These are phyloP conservation scores for Xylaria hypoxylon DNA, from an alignment of 2,329 filamentous ascomycete genomes.

Conservation along the genomic window DNA sequence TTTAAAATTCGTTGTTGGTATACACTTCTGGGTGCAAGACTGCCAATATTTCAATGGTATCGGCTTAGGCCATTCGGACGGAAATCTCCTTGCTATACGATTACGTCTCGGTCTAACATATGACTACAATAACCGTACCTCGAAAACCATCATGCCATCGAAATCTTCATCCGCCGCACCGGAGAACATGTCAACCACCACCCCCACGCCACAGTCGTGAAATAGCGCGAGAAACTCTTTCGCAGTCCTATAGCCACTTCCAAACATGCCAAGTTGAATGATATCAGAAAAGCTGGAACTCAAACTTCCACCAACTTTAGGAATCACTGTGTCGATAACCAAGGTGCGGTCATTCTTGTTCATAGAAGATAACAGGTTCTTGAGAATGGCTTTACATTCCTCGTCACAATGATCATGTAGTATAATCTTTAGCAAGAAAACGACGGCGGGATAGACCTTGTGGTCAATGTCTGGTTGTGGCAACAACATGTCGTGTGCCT, in stretches of 20 bases:
- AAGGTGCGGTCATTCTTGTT: background rate
- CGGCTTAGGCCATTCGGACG: too few relatives aligned
- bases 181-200: background rate
- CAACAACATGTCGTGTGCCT: background rate
- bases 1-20: too few relatives aligned
- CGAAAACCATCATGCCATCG: conserved; percentile 3
- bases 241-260: background rate
- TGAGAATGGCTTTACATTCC: conserved; percentile 8
- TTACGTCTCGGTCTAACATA: too few relatives aligned
- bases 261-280: conserved; percentile 8
- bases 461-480: conserved; percentile 2
- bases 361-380: background rate
- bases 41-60: too few relatives aligned
- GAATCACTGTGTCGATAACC: conserved; percentile 3
- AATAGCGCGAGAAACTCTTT: conserved; percentile 3
- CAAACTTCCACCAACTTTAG: conserved; percentile 3
- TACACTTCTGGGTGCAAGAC: too few relatives aligned
- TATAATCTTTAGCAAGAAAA: conserved; percentile 11
- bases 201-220: background rate
- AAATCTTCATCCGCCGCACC: background rate
- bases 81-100: background rate
- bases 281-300: conserved; percentile 11
- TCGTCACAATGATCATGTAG: conserved; percentile 3
- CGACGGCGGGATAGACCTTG: background rate
- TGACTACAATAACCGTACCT: background rate